Evolutionary conservation across 192 early-diverging fungal species (phyloP).

Genomic region (Physocladia obscura): DNA sequence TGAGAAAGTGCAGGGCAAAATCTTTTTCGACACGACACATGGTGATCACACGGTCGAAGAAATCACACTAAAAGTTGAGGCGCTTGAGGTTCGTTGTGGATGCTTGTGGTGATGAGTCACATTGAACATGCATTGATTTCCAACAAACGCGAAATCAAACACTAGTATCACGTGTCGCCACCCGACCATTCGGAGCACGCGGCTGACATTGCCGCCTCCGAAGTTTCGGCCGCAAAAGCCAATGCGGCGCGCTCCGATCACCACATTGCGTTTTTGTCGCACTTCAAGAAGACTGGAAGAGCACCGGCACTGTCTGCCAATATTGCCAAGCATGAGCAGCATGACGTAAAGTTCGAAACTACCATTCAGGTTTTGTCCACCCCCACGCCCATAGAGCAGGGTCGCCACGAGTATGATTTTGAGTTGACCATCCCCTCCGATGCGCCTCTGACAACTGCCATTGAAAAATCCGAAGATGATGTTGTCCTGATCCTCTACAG

Average conservation of each 20-base stretch:
- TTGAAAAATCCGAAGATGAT: not conserved
- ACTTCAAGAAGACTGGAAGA: conserved; percentile 1
- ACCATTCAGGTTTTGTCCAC: not conserved
- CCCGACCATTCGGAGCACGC: not conserved
- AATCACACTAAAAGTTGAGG: not conserved
- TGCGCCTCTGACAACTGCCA: not conserved
- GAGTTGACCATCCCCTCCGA: not conserved
- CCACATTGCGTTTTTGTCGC: not conserved
- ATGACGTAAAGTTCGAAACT: conserved; percentile 5
- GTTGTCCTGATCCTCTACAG: conserved; percentile 5
- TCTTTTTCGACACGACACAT: conserved; percentile 14
- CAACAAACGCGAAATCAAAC: too few species aligned
- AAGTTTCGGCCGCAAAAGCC: not conserved
- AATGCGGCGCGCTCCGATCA: not conserved
- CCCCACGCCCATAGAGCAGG: not conserved
- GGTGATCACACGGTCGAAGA: not conserved
- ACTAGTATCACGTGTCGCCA: conserved; percentile 9
- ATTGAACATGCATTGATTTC: not conserved
- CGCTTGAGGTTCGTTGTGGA: not conserved
- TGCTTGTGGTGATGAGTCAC: too few species aligned
- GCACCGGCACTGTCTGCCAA: conserved; percentile 2
- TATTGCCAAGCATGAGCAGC: not conserved
- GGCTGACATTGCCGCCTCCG: not conserved
- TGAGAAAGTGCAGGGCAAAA: not conserved
- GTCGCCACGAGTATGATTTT: conserved; percentile 8